Evolutionary conservation across 1,284 basidiomycete species (phyloP).

Genomic region (Acaromyces ingoldii): DNA sequence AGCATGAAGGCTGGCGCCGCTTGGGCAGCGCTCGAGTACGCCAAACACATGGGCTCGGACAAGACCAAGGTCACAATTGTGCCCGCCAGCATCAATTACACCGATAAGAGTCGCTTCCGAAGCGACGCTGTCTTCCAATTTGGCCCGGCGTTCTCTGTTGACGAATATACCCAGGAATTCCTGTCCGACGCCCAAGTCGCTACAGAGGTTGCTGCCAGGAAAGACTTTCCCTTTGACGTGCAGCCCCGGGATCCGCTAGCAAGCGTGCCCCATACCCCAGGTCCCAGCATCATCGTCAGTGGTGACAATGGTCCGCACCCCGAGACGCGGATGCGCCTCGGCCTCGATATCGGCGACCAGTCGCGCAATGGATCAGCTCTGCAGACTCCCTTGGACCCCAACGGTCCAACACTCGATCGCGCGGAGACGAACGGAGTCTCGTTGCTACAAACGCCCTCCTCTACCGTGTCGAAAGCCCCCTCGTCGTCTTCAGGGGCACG

Average conservation of each 20-base stretch:
- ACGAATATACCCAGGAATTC: conserved; percentile 72
- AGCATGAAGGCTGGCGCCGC: conserved; percentile 92
- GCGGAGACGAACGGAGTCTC: too few species aligned
- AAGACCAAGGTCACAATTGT: conserved; percentile 61
- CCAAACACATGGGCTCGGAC: conserved; percentile 53
- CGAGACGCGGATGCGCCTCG: background rate
- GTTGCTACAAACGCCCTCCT: background rate
- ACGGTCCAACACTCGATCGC: too few species aligned
- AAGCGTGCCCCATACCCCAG: conserved; percentile 21
- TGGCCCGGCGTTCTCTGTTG: conserved; percentile 71
- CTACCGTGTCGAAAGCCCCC: background rate
- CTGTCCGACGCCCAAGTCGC: conserved; percentile 47
- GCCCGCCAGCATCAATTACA: conserved; percentile 84
- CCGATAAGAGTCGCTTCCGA: conserved; percentile 88
- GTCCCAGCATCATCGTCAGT: conserved; percentile 13
- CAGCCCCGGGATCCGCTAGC: conserved; percentile 10
- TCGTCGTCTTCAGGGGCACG: background rate
- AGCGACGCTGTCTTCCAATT: conserved; percentile 64
- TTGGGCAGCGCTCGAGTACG: conserved; percentile 90
- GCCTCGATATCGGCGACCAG: conserved; percentile 1
- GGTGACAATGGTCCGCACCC: background rate
- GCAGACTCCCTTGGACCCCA: background rate
- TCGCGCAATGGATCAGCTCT: background rate
- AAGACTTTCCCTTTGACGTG: background rate
- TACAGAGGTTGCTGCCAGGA: background rate